A percentile compares a stretch with the other conserved stretches of the same genome.
Evolutionary conservation across 2,329 filamentous ascomycete genomes (phyloP).

Genomic region (Elsinoe batatas): DNA sequence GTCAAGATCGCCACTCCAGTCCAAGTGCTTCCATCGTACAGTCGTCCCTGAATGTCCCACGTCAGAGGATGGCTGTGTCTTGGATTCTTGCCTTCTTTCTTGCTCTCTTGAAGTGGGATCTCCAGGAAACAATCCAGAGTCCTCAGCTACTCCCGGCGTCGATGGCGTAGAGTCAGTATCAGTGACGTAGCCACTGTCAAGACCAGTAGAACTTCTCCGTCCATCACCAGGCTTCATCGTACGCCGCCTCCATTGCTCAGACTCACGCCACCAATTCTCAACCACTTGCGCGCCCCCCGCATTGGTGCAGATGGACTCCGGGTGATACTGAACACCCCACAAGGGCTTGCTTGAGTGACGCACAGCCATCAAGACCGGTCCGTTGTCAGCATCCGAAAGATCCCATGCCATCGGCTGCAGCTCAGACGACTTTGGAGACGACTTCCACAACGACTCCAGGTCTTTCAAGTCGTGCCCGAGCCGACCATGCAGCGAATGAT

Average conservation of each 20-base stretch:
- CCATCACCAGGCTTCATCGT: conserved; percentile 13
- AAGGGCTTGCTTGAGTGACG: conserved; percentile 60
- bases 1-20: not conserved
- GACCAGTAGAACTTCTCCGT: not conserved
- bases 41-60: not conserved
- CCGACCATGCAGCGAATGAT: conserved; percentile 53
- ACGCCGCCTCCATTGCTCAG: conserved; percentile 42
- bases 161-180: not conserved
- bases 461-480: conserved; percentile 28
- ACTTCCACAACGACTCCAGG: conserved; percentile 32
- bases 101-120: too few relatives aligned
- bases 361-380: conserved; percentile 64
- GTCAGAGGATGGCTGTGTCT: too few relatives aligned
- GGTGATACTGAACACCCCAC: conserved; percentile 85
- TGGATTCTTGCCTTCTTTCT: too few relatives aligned
- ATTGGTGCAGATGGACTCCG: conserved; percentile 79
- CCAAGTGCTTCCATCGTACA: conserved; percentile 8
- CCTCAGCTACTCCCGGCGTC: not conserved
- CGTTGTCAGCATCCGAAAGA: conserved; percentile 37
- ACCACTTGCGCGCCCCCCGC: conserved; percentile 54
- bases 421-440: conserved; percentile 27
- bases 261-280: conserved; percentile 63
- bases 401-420: conserved; percentile 42
- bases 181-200: conserved; percentile 11
- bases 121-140: too few relatives aligned